phyloP scores from a whole-genome alignment of 2,329 filamentous ascomycete genomes.

The Phyllosticta paracitricarpa region DNA sequence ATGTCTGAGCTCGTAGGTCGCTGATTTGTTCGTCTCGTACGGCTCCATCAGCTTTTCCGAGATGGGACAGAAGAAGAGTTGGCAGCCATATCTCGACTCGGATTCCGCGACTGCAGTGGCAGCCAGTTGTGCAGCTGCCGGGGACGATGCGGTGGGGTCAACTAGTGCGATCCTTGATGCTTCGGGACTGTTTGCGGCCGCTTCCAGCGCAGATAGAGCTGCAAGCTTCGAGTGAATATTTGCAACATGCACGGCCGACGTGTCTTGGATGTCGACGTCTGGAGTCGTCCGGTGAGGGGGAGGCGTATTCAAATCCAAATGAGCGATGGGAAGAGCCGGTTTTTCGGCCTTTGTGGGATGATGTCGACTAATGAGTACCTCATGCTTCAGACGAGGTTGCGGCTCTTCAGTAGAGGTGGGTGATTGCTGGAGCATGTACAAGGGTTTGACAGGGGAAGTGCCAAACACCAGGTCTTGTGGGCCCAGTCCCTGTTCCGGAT shows the following conservation, averaged over 20 bases:
- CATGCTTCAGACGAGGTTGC: constrained; percentile 22
- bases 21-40: constrained; percentile 19
- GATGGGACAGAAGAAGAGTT: constrained; percentile 54
- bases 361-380: constrained; percentile 29
- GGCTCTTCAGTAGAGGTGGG: constrained; percentile 38
- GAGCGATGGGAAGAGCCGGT: constrained; percentile 27
- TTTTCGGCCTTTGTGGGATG: constrained; percentile 27
- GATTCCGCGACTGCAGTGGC: constrained; percentile 51
- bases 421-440: constrained; percentile 48
- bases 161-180: constrained; percentile 49
- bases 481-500: constrained; percentile 12
- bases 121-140: constrained; percentile 49
- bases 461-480: constrained; percentile 46
- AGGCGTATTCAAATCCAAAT: constrained; percentile 28
- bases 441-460: constrained; percentile 57
- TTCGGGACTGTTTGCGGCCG: constrained; percentile 34
- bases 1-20: constrained; percentile 36
- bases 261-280: neutral
- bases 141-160: constrained; percentile 56
- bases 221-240: constrained; percentile 39
- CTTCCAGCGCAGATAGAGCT: constrained; percentile 36
- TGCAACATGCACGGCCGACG: constrained; percentile 15
- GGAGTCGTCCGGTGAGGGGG: constrained; percentile 17
- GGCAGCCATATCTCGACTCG: constrained; percentile 58
- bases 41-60: constrained; percentile 17